Base-by-base conservation (phyloP, 495 filamentous ascomycete genomes). In the Daldinia bambusicola region DNA sequence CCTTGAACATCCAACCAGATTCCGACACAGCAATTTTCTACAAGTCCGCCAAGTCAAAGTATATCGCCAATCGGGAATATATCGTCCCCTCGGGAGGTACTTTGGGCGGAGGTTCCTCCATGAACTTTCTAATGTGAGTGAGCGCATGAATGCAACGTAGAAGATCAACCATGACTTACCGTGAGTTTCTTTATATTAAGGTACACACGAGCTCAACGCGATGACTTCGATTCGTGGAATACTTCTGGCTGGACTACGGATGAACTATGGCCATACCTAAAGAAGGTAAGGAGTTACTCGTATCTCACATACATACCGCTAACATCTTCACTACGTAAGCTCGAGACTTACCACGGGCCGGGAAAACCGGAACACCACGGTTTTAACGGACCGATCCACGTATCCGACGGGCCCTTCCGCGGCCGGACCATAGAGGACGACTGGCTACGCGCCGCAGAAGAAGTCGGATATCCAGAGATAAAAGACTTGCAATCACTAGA, bases 91-190 rank as follows among this genome's bases (percentile, higher is more conserved):
- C 77, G 7, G 88, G 86, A 16, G 84, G 86, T 43, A 78, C 83
- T 0, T 80, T 91, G 0, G 88, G 89, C 51, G 89, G 88, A 30
- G 88, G 87, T 9, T 85, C 81, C 2, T 85, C 85, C 0, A 85
- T 88, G 31, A 91, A 90, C 71, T 85, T 87, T 59, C 85, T 89
- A 83, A 84, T 85, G 80, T 88, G 83, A 43, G 74, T 43, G 40
- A 18, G n/a, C 10, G 22, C 1, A 20, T 36, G 18, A 41, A 20
- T 34, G 26, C 10, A 63, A 48, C 43, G 18, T 48, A 48, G 18
- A 48, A 48, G 14, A 22, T 20, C 18, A 48, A 22, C 8, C 43
- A 36, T 20, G 8, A 58, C 58, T 66, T 12, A 71, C 20, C 2
- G 18, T 13, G 0, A 22, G n/a, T 6, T 32, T 26, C 13, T 34